A percentile compares a stretch with the other conserved stretches of the same genome.
Evolutionary conservation across 805 yeast species (phyloP).

Genomic region (Priceomyces castillae): DNA sequence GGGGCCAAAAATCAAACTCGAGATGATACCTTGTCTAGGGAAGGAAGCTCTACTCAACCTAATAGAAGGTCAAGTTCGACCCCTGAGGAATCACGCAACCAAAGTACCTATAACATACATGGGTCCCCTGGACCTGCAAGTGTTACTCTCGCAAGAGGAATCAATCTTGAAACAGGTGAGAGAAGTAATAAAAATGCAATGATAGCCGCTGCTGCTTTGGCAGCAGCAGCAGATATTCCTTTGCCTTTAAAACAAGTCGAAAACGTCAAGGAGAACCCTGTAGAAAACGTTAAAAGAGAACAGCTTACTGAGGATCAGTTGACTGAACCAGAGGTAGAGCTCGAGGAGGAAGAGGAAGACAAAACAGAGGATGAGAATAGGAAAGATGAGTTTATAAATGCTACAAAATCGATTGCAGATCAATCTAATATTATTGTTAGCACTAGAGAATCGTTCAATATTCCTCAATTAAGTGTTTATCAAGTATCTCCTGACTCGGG

Average conservation of each 20-base stretch:
- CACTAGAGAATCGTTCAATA: conserved; percentile 1
- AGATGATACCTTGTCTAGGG: neutral
- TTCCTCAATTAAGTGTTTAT: conserved; percentile 44
- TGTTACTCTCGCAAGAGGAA: conserved; percentile 39
- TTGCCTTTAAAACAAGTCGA: conserved; percentile 42
- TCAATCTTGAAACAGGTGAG: conserved; percentile 31
- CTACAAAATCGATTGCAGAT: conserved; percentile 8
- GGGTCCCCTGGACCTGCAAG: conserved; percentile 48
- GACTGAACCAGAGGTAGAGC: conserved; percentile 2
- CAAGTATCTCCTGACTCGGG: conserved; percentile 82
- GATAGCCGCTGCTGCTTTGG: conserved; percentile 81
- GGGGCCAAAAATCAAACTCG: neutral
- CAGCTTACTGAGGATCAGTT: conserved; percentile 13
- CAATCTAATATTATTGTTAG: neutral
- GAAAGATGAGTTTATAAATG: conserved; percentile 7
- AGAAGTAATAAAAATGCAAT: conserved; percentile 48
- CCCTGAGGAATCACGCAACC: conserved; percentile 7
- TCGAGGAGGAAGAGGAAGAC: neutral
- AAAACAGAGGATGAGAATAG: conserved; percentile 2
- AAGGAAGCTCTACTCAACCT: conserved; percentile 2
- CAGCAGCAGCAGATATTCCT: conserved; percentile 79
- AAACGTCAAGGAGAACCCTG: neutral
- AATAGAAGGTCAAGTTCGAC: conserved; percentile 22
- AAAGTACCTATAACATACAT: conserved; percentile 4
- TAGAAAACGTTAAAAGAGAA: conserved; percentile 19